Conservation (phyloP, 352 stramenopile genomes). For the Phytophthora citrophthora region DNA sequence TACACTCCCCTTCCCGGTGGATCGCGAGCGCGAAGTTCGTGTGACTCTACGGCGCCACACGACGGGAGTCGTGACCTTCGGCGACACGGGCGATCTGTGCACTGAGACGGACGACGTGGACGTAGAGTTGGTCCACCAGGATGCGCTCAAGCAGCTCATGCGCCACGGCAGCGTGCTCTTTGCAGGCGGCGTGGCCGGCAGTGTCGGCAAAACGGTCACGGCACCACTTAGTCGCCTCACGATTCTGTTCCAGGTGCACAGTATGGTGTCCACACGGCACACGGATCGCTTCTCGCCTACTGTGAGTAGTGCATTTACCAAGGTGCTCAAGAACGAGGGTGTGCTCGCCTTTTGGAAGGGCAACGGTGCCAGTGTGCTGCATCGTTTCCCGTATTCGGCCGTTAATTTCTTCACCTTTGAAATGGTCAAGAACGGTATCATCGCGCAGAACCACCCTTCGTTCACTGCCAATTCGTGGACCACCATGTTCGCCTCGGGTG, state of each 20-base stretch:
- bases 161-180: constrained; percentile 84
- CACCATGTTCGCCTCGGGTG: constrained; percentile 80
- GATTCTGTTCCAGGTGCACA: constrained; percentile 97
- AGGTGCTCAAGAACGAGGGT: constrained; percentile 94
- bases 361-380: constrained; percentile 95
- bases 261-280: constrained; percentile 92
- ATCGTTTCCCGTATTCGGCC: constrained; percentile 96
- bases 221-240: constrained; percentile 94
- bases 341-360: constrained; percentile 94
- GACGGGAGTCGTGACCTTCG: constrained; percentile 82
- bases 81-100: constrained; percentile 75
- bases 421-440: constrained; percentile 83
- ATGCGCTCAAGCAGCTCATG: constrained; percentile 74
- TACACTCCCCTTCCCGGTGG: constrained; percentile 17
- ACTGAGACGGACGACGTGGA: constrained; percentile 86
- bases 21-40: constrained; percentile 38
- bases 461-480: constrained; percentile 81
- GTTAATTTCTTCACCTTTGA: constrained; percentile 98
- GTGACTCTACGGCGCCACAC: constrained; percentile 77
- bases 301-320: constrained; percentile 80
- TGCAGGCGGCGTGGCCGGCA: constrained; percentile 93
- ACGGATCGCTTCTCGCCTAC: constrained; percentile 85
- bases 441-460: constrained; percentile 62
- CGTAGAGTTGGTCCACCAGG: constrained; percentile 71
- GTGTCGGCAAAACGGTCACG: constrained; percentile 95